These are phyloP conservation scores for Blakeslea trispora DNA, from an alignment of 371 early-diverging fungal genomes.

Conservation along the genomic window DNA sequence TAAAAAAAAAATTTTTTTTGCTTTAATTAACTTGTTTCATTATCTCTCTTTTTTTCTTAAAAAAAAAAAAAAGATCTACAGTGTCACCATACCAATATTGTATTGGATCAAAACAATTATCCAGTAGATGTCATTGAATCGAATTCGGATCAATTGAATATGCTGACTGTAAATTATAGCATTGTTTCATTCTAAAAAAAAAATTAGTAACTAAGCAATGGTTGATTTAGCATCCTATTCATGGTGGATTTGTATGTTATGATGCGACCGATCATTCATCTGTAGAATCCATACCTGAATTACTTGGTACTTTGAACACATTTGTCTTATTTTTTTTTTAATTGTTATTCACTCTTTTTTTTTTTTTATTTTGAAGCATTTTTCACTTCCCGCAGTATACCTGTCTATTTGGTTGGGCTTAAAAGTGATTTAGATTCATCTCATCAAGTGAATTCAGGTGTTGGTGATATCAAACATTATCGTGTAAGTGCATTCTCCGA, in stretches of 20 bases:
- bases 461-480: conserved; percentile 24
- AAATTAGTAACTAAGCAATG: no score
- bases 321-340: conserved; percentile 5
- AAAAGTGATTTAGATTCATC: conserved; percentile 29
- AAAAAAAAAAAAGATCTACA: conserved; percentile 26
- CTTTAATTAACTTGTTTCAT: no score
- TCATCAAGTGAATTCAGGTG: conserved; percentile 29
- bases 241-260: conserved; percentile 46
- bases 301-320: conserved; percentile 37
- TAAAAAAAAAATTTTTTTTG: conserved; percentile 8
- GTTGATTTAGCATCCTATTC: conserved; percentile 28
- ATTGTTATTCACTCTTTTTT: conserved; percentile 26
- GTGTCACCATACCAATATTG: conserved; percentile 27
- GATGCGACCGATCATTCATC: conserved; percentile 36
- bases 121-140: conserved; percentile 36
- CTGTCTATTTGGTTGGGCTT: conserved; percentile 36
- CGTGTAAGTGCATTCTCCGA: conserved; percentile 36
- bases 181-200: background rate
- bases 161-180: conserved; percentile 15
- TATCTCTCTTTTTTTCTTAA: no score
- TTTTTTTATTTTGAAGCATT: no score
- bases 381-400: conserved; percentile 35
- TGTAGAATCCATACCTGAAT: conserved; percentile 37
- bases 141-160: background rate
- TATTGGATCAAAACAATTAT: conserved; percentile 24